Percentiles rank a stretch among this genome's conserved stretches.
Conservation (phyloP, 805 yeast species). For the Priceomyces castillae region DNA sequence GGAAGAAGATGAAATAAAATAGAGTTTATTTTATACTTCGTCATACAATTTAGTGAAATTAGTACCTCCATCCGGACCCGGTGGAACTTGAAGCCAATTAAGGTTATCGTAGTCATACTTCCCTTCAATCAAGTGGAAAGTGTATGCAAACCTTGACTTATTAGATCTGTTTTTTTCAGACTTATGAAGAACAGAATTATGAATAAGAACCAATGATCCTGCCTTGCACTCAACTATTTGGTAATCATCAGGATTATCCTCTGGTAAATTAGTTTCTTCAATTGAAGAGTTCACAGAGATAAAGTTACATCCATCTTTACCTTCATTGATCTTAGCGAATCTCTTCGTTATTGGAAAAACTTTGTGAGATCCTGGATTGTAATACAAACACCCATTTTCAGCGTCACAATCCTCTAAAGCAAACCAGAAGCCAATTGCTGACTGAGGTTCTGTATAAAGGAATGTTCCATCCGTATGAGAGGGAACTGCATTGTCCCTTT, state of each 20-base stretch:
- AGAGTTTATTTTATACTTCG: neutral
- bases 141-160: slow-evolving; percentile 68
- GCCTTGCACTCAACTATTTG: slow-evolving; percentile 60
- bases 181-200: slow-evolving; percentile 69
- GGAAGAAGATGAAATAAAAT: too few relatives aligned
- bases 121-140: slow-evolving; percentile 80
- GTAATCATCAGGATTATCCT: slow-evolving; percentile 41
- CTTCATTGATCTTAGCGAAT: slow-evolving; percentile 53
- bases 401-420: slow-evolving; percentile 72
- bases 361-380: slow-evolving; percentile 69
- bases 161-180: slow-evolving; percentile 57
- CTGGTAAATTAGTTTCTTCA: slow-evolving; percentile 11
- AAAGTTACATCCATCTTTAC: slow-evolving; percentile 57
- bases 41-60: slow-evolving; percentile 51
- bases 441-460: slow-evolving; percentile 65
- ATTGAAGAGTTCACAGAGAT: slow-evolving; percentile 25
- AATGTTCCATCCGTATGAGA: slow-evolving; percentile 76
- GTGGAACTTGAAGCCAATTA: slow-evolving; percentile 81
- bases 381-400: slow-evolving; percentile 67
- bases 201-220: slow-evolving; percentile 68
- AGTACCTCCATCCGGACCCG: slow-evolving; percentile 53
- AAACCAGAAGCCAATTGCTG: slow-evolving; percentile 79
- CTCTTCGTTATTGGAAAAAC: slow-evolving; percentile 54
- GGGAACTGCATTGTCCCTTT: slow-evolving; percentile 60
- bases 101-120: slow-evolving; percentile 53